Evolutionary conservation across 2,329 filamentous ascomycete species (phyloP), one percentile per base, ranked within the genome.

Genomic region (Daldinia sp.): DNA sequence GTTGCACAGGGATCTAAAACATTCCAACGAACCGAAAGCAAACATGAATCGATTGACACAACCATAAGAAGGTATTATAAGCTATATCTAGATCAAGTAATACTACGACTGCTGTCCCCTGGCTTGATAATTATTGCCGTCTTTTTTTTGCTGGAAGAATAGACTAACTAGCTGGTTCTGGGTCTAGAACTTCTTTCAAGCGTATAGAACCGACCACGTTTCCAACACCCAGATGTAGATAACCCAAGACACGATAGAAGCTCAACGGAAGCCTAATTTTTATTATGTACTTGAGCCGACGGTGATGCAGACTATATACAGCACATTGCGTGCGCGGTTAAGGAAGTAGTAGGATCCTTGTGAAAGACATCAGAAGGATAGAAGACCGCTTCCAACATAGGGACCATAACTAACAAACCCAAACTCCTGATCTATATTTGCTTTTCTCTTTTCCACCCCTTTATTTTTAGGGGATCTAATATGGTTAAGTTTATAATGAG

Each of bases 241-340:
- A 25, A 43, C 7, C 5, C 10, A 29, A 35, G 29, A n/a, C 47
- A 30, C 45, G 34, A 21, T 9, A 11, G 4, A 50, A 4, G 4
- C 41, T 29, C 13, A 45, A n/a, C 23, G 17, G 4, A 25, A 32
- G 39, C n/a, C 34, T 27, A 29, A 56, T 50, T 53, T 45, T 58
- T 32, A 58, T 61, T 67, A 64, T 62, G 41, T 67, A 62, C 54
- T 41, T 13, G 11, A 25, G 25, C 29, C 25, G 47, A 32, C 48
- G 50, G 48, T 30, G 5, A 64, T 48, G 55, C 51, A 60, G 17
- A 48, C 61, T 67, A 64, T 67, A 64, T 61, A 50, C 50, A 39
- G 52, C 51, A 55, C 34, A 51, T 15, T 11, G 32, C 19, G 17
- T 39, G 25, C 32, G 45, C 25, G 19, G 23, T 19, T n/a, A 15